Conservation (phyloP, 169 alveolate species). For the Plasmodium blacklocki region DNA sequence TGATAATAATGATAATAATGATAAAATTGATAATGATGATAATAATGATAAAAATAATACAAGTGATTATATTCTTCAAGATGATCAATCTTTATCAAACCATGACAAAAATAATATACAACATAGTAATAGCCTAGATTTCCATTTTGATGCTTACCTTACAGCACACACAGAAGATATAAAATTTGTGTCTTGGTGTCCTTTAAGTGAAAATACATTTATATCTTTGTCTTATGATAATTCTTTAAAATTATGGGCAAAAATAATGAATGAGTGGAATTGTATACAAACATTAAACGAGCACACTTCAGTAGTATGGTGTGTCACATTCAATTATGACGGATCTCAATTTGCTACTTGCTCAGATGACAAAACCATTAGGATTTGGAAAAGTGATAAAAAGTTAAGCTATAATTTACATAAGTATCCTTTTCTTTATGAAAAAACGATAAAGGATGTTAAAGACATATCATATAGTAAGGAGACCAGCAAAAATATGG, state of each 20-base stretch:
- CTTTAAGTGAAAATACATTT: conserved; percentile 76
- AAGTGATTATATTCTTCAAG: neutral
- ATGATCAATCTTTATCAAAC: neutral
- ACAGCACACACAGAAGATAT: conserved; percentile 70
- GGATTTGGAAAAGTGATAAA: conserved; percentile 47
- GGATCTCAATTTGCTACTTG: conserved; percentile 82
- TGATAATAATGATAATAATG: neutral
- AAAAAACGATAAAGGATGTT: conserved; percentile 29
- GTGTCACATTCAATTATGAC: conserved; percentile 79
- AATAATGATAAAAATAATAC: neutral
- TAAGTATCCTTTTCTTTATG: conserved; percentile 67
- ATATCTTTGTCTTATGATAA: conserved; percentile 75
- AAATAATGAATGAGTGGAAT: conserved; percentile 79
- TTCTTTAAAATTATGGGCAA: conserved; percentile 47
- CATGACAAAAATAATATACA: neutral
- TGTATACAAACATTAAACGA: conserved; percentile 82
- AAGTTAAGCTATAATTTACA: conserved; percentile 18
- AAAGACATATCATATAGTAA: conserved; percentile 3
- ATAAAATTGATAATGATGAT: neutral
- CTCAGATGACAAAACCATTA: conserved; percentile 79
- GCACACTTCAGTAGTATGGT: conserved; percentile 84
- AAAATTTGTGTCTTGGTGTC: conserved; percentile 62
- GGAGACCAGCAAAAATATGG: conserved; percentile 4
- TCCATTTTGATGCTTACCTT: conserved; percentile 50
- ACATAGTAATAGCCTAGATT: conserved; percentile 16